A percentile compares a stretch with the other conserved stretches of the same genome.
Conservation (phyloP, 1,139 yeast genomes). For the Pichia sp. region DNA sequence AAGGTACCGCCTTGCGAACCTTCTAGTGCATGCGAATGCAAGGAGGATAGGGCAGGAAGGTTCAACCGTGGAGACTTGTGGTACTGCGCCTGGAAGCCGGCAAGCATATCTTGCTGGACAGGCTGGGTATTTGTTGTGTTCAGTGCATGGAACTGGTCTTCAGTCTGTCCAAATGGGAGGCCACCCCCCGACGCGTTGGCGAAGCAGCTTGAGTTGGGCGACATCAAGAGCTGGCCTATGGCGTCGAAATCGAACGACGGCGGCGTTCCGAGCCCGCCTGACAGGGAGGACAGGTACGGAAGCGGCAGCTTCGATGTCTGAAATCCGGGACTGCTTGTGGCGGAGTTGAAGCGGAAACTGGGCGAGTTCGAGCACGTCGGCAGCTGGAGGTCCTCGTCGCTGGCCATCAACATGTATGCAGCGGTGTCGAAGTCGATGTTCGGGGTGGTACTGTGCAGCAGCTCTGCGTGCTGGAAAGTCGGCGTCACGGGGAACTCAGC, state of each 20-base stretch:
- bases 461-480: slow-evolving; percentile 6
- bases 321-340: not conserved
- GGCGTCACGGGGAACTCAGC: slow-evolving; percentile 10
- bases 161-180: not conserved
- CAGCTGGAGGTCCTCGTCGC: not conserved
- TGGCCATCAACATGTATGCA: slow-evolving; percentile 14
- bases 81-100: not conserved
- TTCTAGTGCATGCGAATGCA: not conserved
- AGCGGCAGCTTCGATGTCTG: not conserved
- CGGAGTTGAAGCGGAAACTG: not conserved
- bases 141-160: not conserved
- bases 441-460: not conserved
- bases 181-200: not conserved
- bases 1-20: not conserved
- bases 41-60: not conserved
- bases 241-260: slow-evolving; percentile 12
- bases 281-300: not conserved
- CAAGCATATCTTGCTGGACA: not conserved
- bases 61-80: not conserved
- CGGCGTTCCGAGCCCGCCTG: not conserved
- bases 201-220: slow-evolving; percentile 10
- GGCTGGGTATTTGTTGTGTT: not conserved
- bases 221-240: slow-evolving; percentile 15
- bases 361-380: not conserved
- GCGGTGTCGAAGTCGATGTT: slow-evolving; percentile 14